phyloP scores from a whole-genome alignment of 2,329 filamentous ascomycete genomes.

The Penicillium decumbens region DNA sequence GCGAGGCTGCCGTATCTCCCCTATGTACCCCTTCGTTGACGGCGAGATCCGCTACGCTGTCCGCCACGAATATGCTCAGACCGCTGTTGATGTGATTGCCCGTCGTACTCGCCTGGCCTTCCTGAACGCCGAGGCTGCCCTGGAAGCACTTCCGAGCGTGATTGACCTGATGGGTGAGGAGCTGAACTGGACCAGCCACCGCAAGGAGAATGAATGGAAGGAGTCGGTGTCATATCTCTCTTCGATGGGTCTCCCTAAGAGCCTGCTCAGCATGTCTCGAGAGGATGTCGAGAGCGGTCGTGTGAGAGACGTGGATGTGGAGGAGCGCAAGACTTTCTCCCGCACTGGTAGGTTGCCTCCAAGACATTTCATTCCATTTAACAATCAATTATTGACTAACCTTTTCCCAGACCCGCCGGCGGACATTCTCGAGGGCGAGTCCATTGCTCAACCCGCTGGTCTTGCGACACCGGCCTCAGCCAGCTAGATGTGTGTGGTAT shows the following conservation, averaged over 20 bases:
- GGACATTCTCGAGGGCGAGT: constrained; percentile 50
- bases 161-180: constrained; percentile 88
- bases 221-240: constrained; percentile 58
- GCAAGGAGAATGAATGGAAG: constrained; percentile 77
- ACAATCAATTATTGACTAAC: constrained; percentile 1
- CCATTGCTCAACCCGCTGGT: background rate
- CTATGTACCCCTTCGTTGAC: constrained; percentile 84
- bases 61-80: constrained; percentile 85
- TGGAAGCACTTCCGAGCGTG: constrained; percentile 76
- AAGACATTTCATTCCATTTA: background rate
- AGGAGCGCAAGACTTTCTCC: constrained; percentile 39
- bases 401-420: constrained; percentile 38
- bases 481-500: constrained; percentile 40
- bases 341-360: constrained; percentile 38
- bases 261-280: constrained; percentile 53
- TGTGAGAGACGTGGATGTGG: constrained; percentile 43
- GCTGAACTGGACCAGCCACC: constrained; percentile 67
- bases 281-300: constrained; percentile 57
- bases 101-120: constrained; percentile 81
- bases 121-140: constrained; percentile 82
- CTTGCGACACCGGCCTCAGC: constrained; percentile 26
- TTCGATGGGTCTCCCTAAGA: constrained; percentile 59
- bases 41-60: constrained; percentile 87
- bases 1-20: constrained; percentile 71
- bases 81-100: constrained; percentile 80